Evolutionary conservation across 345 rosid species (phyloP).

Genomic region (Eutrema heterophyllum): DNA sequence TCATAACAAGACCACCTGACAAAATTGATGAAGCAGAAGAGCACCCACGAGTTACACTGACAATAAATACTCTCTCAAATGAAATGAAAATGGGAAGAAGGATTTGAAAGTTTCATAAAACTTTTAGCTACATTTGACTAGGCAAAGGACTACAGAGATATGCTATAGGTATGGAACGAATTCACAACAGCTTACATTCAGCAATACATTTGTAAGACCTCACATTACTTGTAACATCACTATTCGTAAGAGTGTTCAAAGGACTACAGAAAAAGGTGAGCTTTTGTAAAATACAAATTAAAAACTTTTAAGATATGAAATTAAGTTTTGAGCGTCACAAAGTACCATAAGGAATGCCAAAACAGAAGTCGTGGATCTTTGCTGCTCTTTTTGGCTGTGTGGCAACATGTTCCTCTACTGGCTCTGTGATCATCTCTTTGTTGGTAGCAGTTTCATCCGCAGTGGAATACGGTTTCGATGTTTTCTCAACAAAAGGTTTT

Average conservation of each 20-base stretch:
- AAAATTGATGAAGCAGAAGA: not conserved
- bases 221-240: too few relatives aligned
- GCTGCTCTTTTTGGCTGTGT: conserved; percentile 46
- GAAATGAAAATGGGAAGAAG: too few relatives aligned
- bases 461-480: conserved; percentile 19
- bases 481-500: conserved; percentile 37
- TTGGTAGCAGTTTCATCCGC: conserved; percentile 27
- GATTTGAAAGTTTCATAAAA: too few relatives aligned
- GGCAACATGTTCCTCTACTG: conserved; percentile 35
- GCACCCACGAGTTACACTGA: not conserved
- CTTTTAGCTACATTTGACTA: too few relatives aligned
- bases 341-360: conserved; percentile 90
- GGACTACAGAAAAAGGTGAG: too few relatives aligned
- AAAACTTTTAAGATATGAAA: not conserved
- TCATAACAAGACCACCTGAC: conserved; percentile 64
- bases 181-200: too few relatives aligned
- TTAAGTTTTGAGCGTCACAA: not conserved
- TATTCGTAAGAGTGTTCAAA: too few relatives aligned
- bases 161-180: too few relatives aligned
- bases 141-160: too few relatives aligned
- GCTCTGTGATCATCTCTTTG: conserved; percentile 16
- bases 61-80: not conserved
- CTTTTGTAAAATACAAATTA: too few relatives aligned
- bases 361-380: conserved; percentile 87
- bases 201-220: too few relatives aligned